Conservation (phyloP, 2,329 filamentous ascomycete genomes). For the Samsoniella hepiali region DNA sequence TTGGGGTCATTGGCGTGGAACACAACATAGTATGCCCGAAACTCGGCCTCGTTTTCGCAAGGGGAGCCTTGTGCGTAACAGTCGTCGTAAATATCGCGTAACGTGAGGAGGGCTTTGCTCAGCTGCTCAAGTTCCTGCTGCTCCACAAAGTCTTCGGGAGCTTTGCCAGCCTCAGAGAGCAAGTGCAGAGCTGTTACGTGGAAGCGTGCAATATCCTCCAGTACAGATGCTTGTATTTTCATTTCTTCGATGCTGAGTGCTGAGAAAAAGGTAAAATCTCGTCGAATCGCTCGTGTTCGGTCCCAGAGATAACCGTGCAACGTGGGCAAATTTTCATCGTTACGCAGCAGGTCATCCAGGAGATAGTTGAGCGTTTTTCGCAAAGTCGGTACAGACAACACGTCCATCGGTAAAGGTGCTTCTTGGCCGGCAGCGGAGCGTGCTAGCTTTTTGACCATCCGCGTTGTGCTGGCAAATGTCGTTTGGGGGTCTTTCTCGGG, state of each 20-base stretch:
- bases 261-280: conserved; percentile 67
- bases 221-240: conserved; percentile 57
- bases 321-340: conserved; percentile 51
- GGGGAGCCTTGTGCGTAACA: conserved; percentile 55
- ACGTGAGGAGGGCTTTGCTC: conserved; percentile 60
- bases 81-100: conserved; percentile 65
- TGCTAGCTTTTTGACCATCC: conserved; percentile 66
- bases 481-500: conserved; percentile 51
- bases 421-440: conserved; percentile 67
- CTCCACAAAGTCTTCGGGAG: conserved; percentile 59
- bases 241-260: conserved; percentile 56
- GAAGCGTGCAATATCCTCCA: conserved; percentile 65
- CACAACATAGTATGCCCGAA: conserved; percentile 62
- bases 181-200: conserved; percentile 64
- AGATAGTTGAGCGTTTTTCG: conserved; percentile 61
- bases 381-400: conserved; percentile 58
- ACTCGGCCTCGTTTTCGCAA: conserved; percentile 63
- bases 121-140: conserved; percentile 68
- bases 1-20: conserved; percentile 59
- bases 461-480: conserved; percentile 44
- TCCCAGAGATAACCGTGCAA: conserved; percentile 67
- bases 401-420: conserved; percentile 64
- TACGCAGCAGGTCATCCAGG: conserved; percentile 54
- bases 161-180: conserved; percentile 54
- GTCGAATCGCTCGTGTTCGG: conserved; percentile 62